A percentile compares a stretch with the other conserved stretches of the same genome.
Evolutionary conservation across 2,329 filamentous ascomycete species (phyloP).

Genomic region (Metarhizium guizhouense): DNA sequence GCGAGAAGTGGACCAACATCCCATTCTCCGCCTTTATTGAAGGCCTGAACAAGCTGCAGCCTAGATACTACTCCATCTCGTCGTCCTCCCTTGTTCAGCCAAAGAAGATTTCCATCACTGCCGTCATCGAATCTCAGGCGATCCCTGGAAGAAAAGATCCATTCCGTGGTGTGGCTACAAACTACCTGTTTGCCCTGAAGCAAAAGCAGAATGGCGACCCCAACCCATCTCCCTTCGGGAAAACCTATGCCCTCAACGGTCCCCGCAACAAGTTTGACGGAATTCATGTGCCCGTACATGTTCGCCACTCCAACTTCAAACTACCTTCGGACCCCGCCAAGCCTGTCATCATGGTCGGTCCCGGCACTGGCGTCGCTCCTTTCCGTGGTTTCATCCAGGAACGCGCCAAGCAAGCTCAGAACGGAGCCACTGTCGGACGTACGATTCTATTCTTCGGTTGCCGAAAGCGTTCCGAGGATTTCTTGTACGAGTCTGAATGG

Average conservation of each 20-base stretch:
- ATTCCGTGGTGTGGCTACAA: constrained; percentile 92
- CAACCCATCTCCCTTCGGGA: constrained; percentile 70
- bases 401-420: constrained; percentile 70
- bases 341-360: constrained; percentile 92
- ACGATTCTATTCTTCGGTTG: constrained; percentile 94
- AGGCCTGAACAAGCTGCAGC: constrained; percentile 87
- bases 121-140: constrained; percentile 77
- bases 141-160: constrained; percentile 69
- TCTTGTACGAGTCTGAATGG: constrained; percentile 87
- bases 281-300: constrained; percentile 87
- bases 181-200: constrained; percentile 90
- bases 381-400: constrained; percentile 96
- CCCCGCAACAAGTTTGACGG: constrained; percentile 97
- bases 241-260: constrained; percentile 78
- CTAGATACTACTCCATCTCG: constrained; percentile 98
- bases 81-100: constrained; percentile 92
- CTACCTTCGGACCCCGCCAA: constrained; percentile 90
- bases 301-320: constrained; percentile 99
- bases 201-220: constrained; percentile 91
- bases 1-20: constrained; percentile 70
- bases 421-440: constrained; percentile 74
- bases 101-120: constrained; percentile 90
- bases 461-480: constrained; percentile 80
- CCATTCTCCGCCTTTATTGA: constrained; percentile 95
- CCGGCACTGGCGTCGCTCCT: constrained; percentile 91